A percentile compares a stretch with the other conserved stretches of the same genome.
phyloP scores from a whole-genome alignment of 164 flowering plant species.

The Stephania japonica region DNA sequence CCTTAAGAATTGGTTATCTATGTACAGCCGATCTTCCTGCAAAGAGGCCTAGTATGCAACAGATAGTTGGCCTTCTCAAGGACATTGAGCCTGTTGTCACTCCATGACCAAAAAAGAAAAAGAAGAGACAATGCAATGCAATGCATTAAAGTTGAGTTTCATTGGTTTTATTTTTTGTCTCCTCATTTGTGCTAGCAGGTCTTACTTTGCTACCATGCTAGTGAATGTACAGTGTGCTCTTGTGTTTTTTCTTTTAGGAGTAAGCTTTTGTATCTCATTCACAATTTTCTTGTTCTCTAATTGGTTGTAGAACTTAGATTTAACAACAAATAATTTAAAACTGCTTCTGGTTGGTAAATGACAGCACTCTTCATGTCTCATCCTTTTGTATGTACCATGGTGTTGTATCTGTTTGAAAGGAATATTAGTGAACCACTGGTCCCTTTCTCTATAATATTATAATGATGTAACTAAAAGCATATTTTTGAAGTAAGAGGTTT shows the following conservation, averaged over 20 bases:
- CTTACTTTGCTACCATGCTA: slow-evolving; percentile 1
- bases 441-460: neutral
- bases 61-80: slow-evolving; percentile 83
- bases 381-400: no score
- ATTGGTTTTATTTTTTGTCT: neutral
- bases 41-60: slow-evolving; percentile 90
- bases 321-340: neutral
- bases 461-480: no score
- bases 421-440: neutral
- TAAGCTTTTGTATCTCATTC: neutral
- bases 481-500: no score
- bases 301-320: neutral
- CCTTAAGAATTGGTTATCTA: slow-evolving; percentile 75
- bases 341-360: neutral
- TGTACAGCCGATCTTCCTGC: slow-evolving; percentile 85
- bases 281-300: neutral
- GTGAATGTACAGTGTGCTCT: slow-evolving; percentile 18
- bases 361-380: neutral
- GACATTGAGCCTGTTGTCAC: slow-evolving; percentile 54
- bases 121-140: no score
- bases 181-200: neutral
- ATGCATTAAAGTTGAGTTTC: neutral
- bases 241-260: neutral
- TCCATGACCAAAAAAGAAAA: slow-evolving; percentile 15
- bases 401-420: neutral